These are phyloP conservation scores for Aotearoamyces nothofagi DNA, from an alignment of 2,329 filamentous ascomycete species.

Conservation along the genomic window DNA sequence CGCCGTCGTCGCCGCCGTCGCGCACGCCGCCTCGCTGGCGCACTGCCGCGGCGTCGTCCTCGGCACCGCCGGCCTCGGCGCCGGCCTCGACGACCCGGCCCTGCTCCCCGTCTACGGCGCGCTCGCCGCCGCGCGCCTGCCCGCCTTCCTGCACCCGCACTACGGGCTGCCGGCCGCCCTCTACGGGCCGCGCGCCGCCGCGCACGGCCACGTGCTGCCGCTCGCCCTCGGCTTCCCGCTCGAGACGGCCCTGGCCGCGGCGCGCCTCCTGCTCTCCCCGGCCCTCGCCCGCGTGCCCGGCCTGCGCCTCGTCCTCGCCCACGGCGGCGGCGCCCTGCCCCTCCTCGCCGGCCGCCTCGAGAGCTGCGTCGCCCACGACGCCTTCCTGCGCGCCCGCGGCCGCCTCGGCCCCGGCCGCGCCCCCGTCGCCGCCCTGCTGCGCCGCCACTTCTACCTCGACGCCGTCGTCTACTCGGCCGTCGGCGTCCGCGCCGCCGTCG, in stretches of 20 bases:
- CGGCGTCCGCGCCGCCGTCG: conserved; percentile 54
- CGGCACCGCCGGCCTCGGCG: conserved; percentile 67
- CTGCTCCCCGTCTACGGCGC: conserved; percentile 60
- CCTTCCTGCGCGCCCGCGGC: conserved; percentile 51
- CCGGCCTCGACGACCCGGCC: conserved; percentile 62
- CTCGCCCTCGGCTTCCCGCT: conserved; percentile 79
- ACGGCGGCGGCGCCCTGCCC: conserved; percentile 77
- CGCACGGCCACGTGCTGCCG: conserved; percentile 79
- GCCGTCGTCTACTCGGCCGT: conserved; percentile 72
- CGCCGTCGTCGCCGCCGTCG: conserved; percentile 49
- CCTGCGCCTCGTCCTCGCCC: conserved; percentile 65
- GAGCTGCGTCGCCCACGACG: conserved; percentile 74
- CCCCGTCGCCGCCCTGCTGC: conserved; percentile 47
- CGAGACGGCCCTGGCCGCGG: conserved; percentile 82
- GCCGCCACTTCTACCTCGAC: conserved; percentile 73
- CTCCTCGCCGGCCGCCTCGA: conserved; percentile 83
- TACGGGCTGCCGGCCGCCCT: conserved; percentile 74
- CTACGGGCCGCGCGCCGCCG: conserved; percentile 55
- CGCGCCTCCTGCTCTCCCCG: conserved; percentile 73
- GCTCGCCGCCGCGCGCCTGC: conserved; percentile 45
- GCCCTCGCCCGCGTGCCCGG: conserved; percentile 64
- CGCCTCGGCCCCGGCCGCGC: conserved; percentile 32
- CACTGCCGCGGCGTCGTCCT: conserved; percentile 78
- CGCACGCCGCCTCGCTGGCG: conserved; percentile 41
- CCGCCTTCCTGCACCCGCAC: conserved; percentile 81